Conservation (phyloP, 352 stramenopile species). For the Pythium rhizo-oryzae region DNA sequence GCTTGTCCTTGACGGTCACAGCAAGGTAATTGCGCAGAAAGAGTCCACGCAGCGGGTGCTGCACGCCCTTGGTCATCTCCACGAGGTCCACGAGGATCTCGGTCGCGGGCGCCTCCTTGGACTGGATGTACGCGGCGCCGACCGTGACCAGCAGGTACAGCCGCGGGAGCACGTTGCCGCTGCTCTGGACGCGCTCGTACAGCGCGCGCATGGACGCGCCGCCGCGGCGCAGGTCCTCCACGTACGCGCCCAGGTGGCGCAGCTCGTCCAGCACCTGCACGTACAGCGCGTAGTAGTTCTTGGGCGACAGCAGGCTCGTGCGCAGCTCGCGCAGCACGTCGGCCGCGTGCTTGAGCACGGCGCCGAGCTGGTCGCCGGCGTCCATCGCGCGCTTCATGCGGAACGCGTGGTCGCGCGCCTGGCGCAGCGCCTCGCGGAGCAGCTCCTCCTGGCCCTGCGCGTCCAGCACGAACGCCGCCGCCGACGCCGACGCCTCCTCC, state of each 20-base stretch:
- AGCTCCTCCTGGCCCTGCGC: constrained; percentile 69
- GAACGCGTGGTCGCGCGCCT: constrained; percentile 77
- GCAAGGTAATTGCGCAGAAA: constrained; percentile 98
- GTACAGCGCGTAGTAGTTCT: constrained; percentile 99
- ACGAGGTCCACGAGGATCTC: constrained; percentile 98
- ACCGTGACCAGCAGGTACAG: constrained; percentile 98
- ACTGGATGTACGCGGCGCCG: constrained; percentile 95
- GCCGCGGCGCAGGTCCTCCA: constrained; percentile 79
- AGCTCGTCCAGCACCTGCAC: constrained; percentile 94
- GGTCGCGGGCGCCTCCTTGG: constrained; percentile 62
- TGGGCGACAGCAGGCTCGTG: constrained; percentile 93
- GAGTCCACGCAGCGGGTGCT: constrained; percentile 97
- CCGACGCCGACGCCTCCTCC: neutral
- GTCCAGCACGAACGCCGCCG: constrained; percentile 54
- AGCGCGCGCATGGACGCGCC: constrained; percentile 91
- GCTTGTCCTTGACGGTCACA: constrained; percentile 91
- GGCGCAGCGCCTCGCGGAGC: constrained; percentile 73
- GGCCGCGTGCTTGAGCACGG: constrained; percentile 79
- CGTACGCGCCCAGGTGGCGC: constrained; percentile 94
- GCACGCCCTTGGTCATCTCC: constrained; percentile 98
- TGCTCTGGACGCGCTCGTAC: constrained; percentile 96
- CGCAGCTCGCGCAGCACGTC: constrained; percentile 87
- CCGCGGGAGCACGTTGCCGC: constrained; percentile 94
- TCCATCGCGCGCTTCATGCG: constrained; percentile 88
- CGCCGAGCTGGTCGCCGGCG: constrained; percentile 57